phyloP scores from a whole-genome alignment of 78 protist genomes.

The Ministeria vibrans region DNA sequence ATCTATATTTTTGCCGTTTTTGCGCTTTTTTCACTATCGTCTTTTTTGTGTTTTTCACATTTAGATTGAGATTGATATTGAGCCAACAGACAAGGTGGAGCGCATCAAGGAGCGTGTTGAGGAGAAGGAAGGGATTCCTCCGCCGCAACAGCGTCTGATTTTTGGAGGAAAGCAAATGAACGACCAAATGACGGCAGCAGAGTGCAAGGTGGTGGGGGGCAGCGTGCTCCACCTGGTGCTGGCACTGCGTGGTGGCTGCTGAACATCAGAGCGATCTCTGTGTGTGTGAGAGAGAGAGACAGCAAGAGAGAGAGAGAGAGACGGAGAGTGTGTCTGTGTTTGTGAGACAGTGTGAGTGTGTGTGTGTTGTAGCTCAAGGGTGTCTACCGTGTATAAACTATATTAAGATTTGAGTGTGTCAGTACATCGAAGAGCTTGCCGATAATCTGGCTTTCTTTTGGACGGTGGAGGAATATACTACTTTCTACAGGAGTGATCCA shows the following conservation, averaged over 20 bases:
- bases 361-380: neutral
- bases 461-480: too few relatives aligned
- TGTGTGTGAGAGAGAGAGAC: neutral
- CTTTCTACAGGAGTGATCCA: too few relatives aligned
- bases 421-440: too few relatives aligned
- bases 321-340: neutral
- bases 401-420: too few relatives aligned
- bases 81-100: slow-evolving; percentile 63
- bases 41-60: neutral
- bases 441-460: too few relatives aligned
- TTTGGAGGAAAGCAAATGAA: slow-evolving; percentile 30
- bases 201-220: slow-evolving; percentile 72
- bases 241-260: slow-evolving; percentile 58
- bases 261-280: neutral
- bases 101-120: slow-evolving; percentile 79
- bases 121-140: slow-evolving; percentile 87
- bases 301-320: neutral
- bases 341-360: neutral
- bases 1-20: neutral
- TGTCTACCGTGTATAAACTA: neutral
- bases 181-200: slow-evolving; percentile 67
- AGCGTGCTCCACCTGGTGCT: slow-evolving; percentile 79
- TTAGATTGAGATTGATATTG: slow-evolving; percentile 69
- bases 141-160: slow-evolving; percentile 71
- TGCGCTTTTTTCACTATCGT: neutral